Evolutionary conservation across 352 stramenopile genomes (phyloP), one percentile per base, ranked within the genome.

Genomic region (Pythium brassicae): DNA sequence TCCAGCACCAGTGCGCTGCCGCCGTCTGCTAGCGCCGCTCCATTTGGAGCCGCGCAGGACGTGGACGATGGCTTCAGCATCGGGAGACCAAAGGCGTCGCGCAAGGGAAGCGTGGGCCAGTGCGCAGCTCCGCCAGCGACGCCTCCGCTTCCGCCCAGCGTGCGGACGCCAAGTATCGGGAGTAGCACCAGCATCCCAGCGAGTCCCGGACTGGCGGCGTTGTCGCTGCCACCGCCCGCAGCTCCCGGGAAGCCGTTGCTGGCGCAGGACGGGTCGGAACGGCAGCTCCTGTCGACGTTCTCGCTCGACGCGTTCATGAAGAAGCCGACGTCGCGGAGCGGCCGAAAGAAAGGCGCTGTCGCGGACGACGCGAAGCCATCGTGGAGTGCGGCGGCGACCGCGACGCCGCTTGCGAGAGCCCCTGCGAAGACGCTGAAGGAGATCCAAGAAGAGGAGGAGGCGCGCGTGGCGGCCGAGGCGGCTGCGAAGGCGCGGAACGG

Each of bases 301-400:
- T 83, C 79, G 1, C 63, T 89, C 12, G 73, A 87, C 49, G 70
- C 71, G 3, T 89, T 87, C 52, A 65, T 89, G 29, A 87, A 86
- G 57, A 74, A 86, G 57, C 72, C 83, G 40, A 65, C 70, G 20
- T 64, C 61, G 23, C 61, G 59, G 3, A 78, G 69, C 48, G 44
- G 50, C 17, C 62, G 62, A 15, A 69, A 65, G 53, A 61, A 50
- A 23, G 47, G 52, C 23, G 37, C 39, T 37, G 19, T 26, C 46
- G 35, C 37, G 26, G 43, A 60, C 26, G 43, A 59, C 15, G 27
- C 23, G 10, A 54, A 48, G 46, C 40, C 40, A n/a, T 53, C 17
- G 17, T 57, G 37, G 62, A 60, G 12, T 27, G 37, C 34, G 25
- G 43, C 32, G 32, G 32, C n/a, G n/a, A n/a, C 44, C 7, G 48